These are phyloP conservation scores for Pseudogymnoascus destructans DNA, from an alignment of 2,329 filamentous ascomycete species.

Conservation along the genomic window DNA sequence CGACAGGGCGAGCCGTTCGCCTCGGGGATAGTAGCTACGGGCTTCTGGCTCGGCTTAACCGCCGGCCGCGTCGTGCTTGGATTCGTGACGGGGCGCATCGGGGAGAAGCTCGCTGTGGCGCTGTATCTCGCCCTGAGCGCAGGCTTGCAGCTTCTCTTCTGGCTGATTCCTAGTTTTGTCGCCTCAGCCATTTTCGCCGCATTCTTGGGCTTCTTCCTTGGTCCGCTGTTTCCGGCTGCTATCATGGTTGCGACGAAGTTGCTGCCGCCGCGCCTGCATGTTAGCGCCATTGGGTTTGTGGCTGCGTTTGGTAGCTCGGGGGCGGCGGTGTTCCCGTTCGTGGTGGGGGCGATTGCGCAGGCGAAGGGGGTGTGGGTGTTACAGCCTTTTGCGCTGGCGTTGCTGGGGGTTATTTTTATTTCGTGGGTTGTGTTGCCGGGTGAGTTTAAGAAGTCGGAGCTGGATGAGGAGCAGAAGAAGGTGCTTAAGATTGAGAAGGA, in stretches of 20 bases:
- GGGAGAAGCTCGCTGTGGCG: constrained; percentile 54
- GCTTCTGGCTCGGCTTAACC: constrained; percentile 76
- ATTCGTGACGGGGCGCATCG: constrained; percentile 61
- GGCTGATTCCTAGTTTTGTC: constrained; percentile 66
- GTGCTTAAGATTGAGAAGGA: constrained; percentile 5
- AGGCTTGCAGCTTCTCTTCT: constrained; percentile 59
- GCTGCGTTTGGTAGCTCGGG: constrained; percentile 65
- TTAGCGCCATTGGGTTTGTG: constrained; percentile 69
- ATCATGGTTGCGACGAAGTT: constrained; percentile 63
- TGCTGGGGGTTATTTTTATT: constrained; percentile 33
- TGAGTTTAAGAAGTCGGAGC: constrained; percentile 9
- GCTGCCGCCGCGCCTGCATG: constrained; percentile 59
- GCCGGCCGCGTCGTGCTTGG: constrained; percentile 59
- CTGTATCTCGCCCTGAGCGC: constrained; percentile 52
- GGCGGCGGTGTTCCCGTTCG: constrained; percentile 53
- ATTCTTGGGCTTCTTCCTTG: constrained; percentile 66
- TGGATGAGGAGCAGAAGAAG: constrained; percentile 10
- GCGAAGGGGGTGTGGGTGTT: constrained; percentile 41
- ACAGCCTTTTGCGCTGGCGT: constrained; percentile 40
- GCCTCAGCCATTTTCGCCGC: constrained; percentile 59
- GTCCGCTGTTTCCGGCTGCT: constrained; percentile 64
- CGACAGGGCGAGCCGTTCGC: constrained; percentile 55
- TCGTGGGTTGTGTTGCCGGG: constrained; percentile 34
- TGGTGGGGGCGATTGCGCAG: constrained; percentile 54
- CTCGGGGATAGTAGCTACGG: constrained; percentile 62